These are phyloP conservation scores for Alternaria metachromatica DNA, from an alignment of 2,329 filamentous ascomycete genomes.

Conservation along the genomic window DNA sequence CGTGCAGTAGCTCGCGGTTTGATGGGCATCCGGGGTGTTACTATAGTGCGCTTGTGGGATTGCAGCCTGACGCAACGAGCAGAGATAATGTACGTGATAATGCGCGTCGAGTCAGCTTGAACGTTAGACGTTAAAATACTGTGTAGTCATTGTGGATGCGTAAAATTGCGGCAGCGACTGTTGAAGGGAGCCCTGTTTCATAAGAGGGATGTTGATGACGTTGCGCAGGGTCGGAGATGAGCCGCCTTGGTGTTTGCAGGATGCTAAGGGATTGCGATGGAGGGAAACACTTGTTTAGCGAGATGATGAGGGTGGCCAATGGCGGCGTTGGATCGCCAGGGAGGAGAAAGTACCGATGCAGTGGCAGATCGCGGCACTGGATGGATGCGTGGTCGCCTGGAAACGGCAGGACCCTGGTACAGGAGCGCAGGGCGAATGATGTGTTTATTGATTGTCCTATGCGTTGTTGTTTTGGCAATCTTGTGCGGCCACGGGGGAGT, in stretches of 20 bases:
- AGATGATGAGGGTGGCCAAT: conserved; percentile 10
- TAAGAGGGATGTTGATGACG: conserved; percentile 1
- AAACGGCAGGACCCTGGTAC: not conserved
- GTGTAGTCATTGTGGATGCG: not conserved
- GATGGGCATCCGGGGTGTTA: conserved; percentile 2
- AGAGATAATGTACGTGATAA: not conserved
- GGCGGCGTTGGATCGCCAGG: not conserved
- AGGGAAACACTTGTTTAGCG: not conserved
- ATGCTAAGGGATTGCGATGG: conserved; percentile 3
- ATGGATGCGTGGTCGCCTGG: not conserved
- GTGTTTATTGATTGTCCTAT: not conserved
- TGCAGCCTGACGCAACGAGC: conserved; percentile 6
- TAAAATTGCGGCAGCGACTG: conserved; percentile 5
- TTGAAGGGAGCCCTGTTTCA: conserved; percentile 5
- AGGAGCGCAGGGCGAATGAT: not conserved
- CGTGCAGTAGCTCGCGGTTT: conserved; percentile 14
- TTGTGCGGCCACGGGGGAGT: not conserved
- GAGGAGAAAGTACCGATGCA: conserved; percentile 1
- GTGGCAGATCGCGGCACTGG: not conserved
- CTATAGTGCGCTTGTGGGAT: not conserved
- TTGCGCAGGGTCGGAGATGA: conserved; percentile 7
- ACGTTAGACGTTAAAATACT: not conserved
- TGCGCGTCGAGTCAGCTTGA: conserved; percentile 6
- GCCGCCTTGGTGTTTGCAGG: conserved; percentile 5
- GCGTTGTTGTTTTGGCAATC: not conserved